These are phyloP conservation scores for Rossbeevera mucosa DNA, from an alignment of 768 basidiomycete genomes.

Conservation along the genomic window DNA sequence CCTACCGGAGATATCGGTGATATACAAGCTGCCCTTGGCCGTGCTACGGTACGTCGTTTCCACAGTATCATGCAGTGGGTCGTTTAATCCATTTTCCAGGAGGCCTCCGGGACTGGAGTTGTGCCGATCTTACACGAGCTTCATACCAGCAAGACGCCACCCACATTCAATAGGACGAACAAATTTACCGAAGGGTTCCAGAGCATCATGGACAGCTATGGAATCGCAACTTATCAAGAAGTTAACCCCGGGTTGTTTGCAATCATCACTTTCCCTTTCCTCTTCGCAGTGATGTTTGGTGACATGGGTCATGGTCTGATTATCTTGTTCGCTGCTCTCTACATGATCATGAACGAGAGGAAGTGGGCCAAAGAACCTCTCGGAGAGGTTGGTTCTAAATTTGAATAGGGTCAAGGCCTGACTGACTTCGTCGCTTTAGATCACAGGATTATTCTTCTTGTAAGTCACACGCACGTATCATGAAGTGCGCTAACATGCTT, in stretches of 20 bases:
- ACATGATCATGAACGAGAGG: conserved; percentile 86
- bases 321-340: conserved; percentile 67
- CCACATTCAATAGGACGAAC: conserved; percentile 92
- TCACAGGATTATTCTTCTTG: conserved; percentile 89
- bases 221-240: conserved; percentile 91
- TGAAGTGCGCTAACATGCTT: conserved; percentile 21
- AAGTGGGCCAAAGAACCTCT: conserved; percentile 68
- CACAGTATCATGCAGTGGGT: neutral
- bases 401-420: conserved; percentile 1
- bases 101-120: conserved; percentile 88
- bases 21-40: conserved; percentile 83
- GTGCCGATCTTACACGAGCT: conserved; percentile 92
- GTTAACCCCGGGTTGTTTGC: conserved; percentile 95
- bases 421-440: conserved; percentile 41
- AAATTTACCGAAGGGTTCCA: conserved; percentile 98
- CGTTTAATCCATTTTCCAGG: conserved; percentile 33
- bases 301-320: conserved; percentile 95
- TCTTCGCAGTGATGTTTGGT: conserved; percentile 99
- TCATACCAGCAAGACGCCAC: conserved; percentile 84
- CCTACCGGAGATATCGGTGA: conserved; percentile 84
- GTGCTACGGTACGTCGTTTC: conserved; percentile 64
- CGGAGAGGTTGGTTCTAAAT: conserved; percentile 54
- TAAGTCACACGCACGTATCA: conserved; percentile 39
- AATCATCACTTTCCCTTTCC: conserved; percentile 90
- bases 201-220: conserved; percentile 97